These are phyloP conservation scores for Puccinia hordei DNA, from an alignment of 1,284 basidiomycete genomes.

Conservation along the genomic window DNA sequence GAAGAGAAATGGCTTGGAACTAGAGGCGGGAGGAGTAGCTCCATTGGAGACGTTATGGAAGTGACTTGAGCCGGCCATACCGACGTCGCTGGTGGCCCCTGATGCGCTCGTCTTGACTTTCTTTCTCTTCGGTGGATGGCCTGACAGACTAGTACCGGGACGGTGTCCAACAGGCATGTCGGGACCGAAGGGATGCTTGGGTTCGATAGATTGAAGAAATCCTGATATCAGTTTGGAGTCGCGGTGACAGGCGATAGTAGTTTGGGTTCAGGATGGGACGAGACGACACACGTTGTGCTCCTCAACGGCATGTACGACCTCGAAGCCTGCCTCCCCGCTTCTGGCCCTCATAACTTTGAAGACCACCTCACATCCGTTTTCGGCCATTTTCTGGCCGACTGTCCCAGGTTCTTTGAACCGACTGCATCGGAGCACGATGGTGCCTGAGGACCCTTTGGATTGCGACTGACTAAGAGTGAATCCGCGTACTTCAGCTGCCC, in stretches of 20 bases:
- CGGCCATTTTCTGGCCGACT: conserved; percentile 40
- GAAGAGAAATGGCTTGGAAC: conserved; percentile 33
- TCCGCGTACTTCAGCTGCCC: conserved; percentile 31
- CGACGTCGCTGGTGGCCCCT: neutral
- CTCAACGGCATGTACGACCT: conserved; percentile 25
- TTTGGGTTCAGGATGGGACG: neutral
- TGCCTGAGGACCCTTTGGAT: conserved; percentile 38
- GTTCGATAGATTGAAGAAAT: neutral
- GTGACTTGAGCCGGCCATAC: neutral
- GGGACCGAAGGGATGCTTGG: conserved; percentile 32
- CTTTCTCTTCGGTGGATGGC: conserved; percentile 23
- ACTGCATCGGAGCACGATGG: conserved; percentile 38
- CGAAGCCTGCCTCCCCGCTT: conserved; percentile 18
- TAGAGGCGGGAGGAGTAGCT: conserved; percentile 26
- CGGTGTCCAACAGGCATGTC: conserved; percentile 24
- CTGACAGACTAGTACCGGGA: conserved; percentile 26
- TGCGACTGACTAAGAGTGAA: conserved; percentile 34
- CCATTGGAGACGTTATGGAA: conserved; percentile 11
- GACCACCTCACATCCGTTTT: conserved; percentile 37
- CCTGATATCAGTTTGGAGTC: neutral
- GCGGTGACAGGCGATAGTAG: neutral
- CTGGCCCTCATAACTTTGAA: conserved; percentile 41
- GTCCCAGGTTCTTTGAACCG: conserved; percentile 42
- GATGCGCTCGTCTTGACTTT: conserved; percentile 17
- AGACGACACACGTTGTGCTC: conserved; percentile 24